Conservation (phyloP, 768 basidiomycete species). For the Hypsizygus marmoreus region DNA sequence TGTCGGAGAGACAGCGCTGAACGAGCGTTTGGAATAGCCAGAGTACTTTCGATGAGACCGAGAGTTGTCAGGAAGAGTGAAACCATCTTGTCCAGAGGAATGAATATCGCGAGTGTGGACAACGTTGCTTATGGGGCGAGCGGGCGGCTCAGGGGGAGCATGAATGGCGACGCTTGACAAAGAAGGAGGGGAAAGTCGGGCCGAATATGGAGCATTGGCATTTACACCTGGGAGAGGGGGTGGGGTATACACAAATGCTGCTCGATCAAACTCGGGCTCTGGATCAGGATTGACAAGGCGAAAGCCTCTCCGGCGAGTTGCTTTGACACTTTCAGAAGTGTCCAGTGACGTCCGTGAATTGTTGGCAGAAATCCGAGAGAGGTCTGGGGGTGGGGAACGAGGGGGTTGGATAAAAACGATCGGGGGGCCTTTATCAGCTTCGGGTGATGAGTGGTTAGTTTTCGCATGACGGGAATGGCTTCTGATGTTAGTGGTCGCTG, state of each 20-base stretch:
- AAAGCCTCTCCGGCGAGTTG: constrained; percentile 25
- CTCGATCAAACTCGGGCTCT: constrained; percentile 8
- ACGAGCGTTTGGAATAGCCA: neutral
- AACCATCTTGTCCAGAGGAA: too few species aligned
- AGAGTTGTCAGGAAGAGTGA: neutral
- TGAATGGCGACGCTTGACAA: constrained; percentile 1
- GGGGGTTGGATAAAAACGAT: constrained; percentile 36
- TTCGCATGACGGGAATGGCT: neutral
- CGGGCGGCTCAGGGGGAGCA: constrained; percentile 6
- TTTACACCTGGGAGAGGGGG: constrained; percentile 19
- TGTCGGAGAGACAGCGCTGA: neutral
- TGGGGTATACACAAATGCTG: constrained; percentile 19
- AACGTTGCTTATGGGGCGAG: neutral
- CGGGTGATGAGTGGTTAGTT: constrained; percentile 7
- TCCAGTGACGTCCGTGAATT: constrained; percentile 14
- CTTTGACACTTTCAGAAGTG: constrained; percentile 15
- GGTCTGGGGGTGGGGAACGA: constrained; percentile 20
- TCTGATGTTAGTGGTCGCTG: neutral
- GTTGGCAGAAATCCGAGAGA: constrained; percentile 8
- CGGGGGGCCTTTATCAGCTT: constrained; percentile 25
- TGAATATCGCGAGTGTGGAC: too few species aligned
- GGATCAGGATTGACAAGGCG: constrained; percentile 30
- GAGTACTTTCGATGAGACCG: neutral
- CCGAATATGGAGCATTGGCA: constrained; percentile 14
- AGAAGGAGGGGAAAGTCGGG: constrained; percentile 16